Base-by-base conservation (phyloP, 371 early-diverging fungal species). In the Furculomyces boomerangus region DNA sequence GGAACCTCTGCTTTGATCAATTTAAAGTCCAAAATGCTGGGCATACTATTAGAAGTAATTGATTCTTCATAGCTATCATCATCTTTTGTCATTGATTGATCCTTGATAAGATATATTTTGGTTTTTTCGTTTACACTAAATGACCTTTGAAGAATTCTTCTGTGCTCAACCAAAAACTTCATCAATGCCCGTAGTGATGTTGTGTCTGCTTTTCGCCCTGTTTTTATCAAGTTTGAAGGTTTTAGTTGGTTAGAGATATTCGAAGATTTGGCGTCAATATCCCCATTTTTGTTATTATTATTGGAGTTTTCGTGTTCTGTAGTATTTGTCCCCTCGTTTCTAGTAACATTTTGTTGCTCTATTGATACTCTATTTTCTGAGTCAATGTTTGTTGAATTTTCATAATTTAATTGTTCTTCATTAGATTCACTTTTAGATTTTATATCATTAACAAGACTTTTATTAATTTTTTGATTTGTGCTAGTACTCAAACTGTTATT, bases 161-260 rank as follows among this genome's bases (percentile, higher is more conserved):
- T 64, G 20, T 70, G 71, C 39, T 70, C 71, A 13, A 68, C 61
- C 30, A 70, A 50, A 40, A 69, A 70, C 29, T 65, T 60, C 63
- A 68, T 64, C 43, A 70, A 26, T 5, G 62, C 62, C 25, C 52
- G 60, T 3, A 68, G 39, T 25, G 57, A 58, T 2, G 14, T 32
- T 68, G 61, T 24, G 57, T 57, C 57, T 60, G 59, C 3, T 58
- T 48, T 8, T 54, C 55, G 43, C 51, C 63, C 46, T n/a, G n/a
- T n/a, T n/a, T n/a, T n/a, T n/a, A n/a, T n/a, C n/a, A n/a, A n/a
- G n/a, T n/a, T n/a, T n/a, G n/a, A n/a, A n/a, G n/a, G n/a, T n/a
- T n/a, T n/a, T n/a, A n/a, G n/a, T n/a, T n/a, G n/a, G n/a, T n/a
- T n/a, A n/a, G n/a, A n/a, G n/a, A n/a, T n/a, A n/a, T n/a, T n/a